Base-by-base conservation (phyloP, 345 rosid genomes). In the Rhizophora mangle region DNA sequence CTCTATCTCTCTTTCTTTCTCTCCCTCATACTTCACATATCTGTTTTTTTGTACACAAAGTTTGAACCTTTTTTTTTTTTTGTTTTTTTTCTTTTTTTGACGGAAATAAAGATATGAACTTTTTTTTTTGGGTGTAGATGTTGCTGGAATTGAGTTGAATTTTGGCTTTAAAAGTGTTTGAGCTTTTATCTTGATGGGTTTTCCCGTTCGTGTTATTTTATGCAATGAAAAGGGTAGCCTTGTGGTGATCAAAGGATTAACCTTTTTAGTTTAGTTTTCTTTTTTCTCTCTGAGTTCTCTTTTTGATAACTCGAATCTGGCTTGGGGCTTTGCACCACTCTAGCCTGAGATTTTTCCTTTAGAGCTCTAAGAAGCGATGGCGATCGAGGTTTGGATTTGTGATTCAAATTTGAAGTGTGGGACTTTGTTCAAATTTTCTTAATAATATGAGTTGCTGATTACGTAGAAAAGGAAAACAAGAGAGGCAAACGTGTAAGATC, bases 401-500 rank as follows among this genome's bases (percentile, higher is more conserved):
- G 26, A 52, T 58, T 29, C 34, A 30, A 65, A 21, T 58, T 70
- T 74, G 74, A 74, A 55, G 46, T 29, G 19, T 56, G 54, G 62
- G 49, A 13, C 72, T 64, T 34, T 68, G 20, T 54, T 67, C 72
- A 21, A 34, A 66, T 55, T 73, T 11, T 55, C 19, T 36, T 8
- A 3, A 2, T 29, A 46, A 4, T 31, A 3, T 11, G 1, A n/a
- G 20, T 36, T 10, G 8, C n/a, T 6, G 8, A 16, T 13, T 27
- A 8, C n/a, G 16, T 30, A 5, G 31, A 54, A 24, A 60, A 30
- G 62, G 30, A 46, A 29, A 51, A 22, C 49, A 61, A n/a, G 26
- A 34, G 52, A 36, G 32, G 18, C 63, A 70, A 10, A 26, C 51
- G 18, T 71, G 21, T 58, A 76, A 70, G 68, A 68, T 78, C 72